These are phyloP conservation scores for Penicillium polonicum DNA, from an alignment of 2,329 filamentous ascomycete genomes.

Conservation along the genomic window DNA sequence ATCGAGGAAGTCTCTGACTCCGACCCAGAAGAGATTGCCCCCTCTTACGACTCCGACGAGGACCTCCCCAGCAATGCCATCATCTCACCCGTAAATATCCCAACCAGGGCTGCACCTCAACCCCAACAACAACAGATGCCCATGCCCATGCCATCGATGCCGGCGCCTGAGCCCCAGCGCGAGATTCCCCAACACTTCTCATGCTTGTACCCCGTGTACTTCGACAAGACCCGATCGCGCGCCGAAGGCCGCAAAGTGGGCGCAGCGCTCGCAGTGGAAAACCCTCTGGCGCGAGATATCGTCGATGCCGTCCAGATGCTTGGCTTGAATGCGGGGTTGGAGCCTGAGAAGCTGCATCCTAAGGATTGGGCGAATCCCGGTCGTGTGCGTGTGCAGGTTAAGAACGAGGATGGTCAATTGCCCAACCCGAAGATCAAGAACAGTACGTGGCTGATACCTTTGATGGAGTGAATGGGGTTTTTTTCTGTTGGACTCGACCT, in stretches of 20 bases:
- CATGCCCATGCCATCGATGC: conserved; percentile 18
- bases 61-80: conserved; percentile 41
- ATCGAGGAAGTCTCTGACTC: conserved; percentile 93
- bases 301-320: conserved; percentile 77
- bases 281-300: conserved; percentile 86
- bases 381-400: conserved; percentile 75
- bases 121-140: conserved; percentile 11
- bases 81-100: conserved; percentile 38
- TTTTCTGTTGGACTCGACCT: background rate
- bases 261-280: conserved; percentile 68
- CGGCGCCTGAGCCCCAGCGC: conserved; percentile 45
- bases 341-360: conserved; percentile 88
- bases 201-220: conserved; percentile 94
- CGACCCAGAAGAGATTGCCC: conserved; percentile 85
- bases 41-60: conserved; percentile 57
- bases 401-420: conserved; percentile 51
- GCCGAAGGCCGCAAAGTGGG: conserved; percentile 79
- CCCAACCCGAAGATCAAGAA: conserved; percentile 60
- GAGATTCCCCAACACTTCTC: conserved; percentile 72
- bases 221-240: conserved; percentile 67
- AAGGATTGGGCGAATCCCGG: conserved; percentile 98
- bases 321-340: conserved; percentile 65
- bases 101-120: conserved; percentile 8
- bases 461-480: background rate
- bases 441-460: conserved; percentile 48